These are phyloP conservation scores for Iberis amara DNA, from an alignment of 441 rosid genomes.

Conservation along the genomic window DNA sequence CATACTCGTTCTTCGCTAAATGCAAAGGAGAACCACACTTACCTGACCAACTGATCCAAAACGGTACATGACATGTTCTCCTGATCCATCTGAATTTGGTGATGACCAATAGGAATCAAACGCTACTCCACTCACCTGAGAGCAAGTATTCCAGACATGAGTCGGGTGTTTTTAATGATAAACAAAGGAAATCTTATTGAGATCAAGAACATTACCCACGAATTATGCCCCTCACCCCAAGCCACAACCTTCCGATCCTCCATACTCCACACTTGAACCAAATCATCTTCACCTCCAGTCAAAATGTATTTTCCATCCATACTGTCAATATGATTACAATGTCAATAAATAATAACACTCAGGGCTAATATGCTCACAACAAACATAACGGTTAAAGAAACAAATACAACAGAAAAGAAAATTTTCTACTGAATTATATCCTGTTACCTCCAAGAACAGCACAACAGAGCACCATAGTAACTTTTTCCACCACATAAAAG, in stretches of 20 bases:
- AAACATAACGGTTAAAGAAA: not conserved
- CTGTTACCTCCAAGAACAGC: constrained; percentile 94
- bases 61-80: constrained; percentile 77
- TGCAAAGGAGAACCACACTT: constrained; percentile 22
- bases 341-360: constrained; percentile 21
- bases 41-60: constrained; percentile 99
- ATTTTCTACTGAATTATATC: not conserved
- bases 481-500: constrained; percentile 91
- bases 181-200: not conserved
- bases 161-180: constrained; percentile 2
- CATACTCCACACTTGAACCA: constrained; percentile 99
- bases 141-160: constrained; percentile 29
- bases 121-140: constrained; percentile 98
- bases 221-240: constrained; percentile 98
- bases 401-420: not conserved
- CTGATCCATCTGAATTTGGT: constrained; percentile 75
- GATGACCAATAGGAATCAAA: constrained; percentile 94
- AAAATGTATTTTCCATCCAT: constrained; percentile 91
- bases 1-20: not conserved
- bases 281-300: constrained; percentile 98
- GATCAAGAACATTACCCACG: constrained; percentile 66
- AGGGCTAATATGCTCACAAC: not conserved
- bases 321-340: constrained; percentile 41
- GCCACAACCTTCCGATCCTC: constrained; percentile 97
- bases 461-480: constrained; percentile 84